Evolutionary conservation across 352 stramenopile species (phyloP), one percentile per base, ranked within the genome.

Genomic region (Elongisporangium prolatum): DNA sequence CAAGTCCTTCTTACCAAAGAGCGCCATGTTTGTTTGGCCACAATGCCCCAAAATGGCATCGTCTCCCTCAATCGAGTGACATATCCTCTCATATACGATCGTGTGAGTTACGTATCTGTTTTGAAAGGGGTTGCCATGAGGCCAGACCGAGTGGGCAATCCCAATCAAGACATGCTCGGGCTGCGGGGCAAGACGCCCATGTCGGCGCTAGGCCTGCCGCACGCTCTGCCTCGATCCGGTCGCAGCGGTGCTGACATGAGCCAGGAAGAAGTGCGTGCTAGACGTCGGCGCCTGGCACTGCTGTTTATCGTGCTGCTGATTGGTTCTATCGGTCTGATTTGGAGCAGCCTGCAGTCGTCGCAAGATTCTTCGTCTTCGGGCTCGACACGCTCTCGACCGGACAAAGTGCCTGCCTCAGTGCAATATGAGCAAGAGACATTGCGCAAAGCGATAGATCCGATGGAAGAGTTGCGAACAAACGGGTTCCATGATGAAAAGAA

Each of bases 1-100:
- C 40, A 96, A 61, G 67, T 95, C 86, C 59, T 93, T 93, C 75
- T 95, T 95, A 58, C 75, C 89, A 71, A 95, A 96, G 53, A 90
- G 74, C 61, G 83, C 75, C 86, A 95, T 25, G 20, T 50, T 44
- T 38, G 0, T 18, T 25, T 18, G 28, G 28, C 28, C 28, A 13
- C 28, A 40, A 13, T 14, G 28, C 4, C 2, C 28, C 28, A 8
- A 13, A 40, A 13, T 8, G 8, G 25, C 25, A 8, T 40, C 28
- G 28, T 2, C 1, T 40, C 28, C 28, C 28, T 40, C 28, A 9
- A 6, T 40, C 14, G 28, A 40, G 4, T 40, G 28, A 40, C 28
- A 40, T n/a, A n/a, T 13, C 28, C 28, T 40, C 14, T 40, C 28
- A 40, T 40, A 40, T 40, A 14, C 28, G 28, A 40, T 40, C 9